Evolutionary conservation across 495 filamentous ascomycete genomes (phyloP).

Genomic region (Trypethelium eluteriae): DNA sequence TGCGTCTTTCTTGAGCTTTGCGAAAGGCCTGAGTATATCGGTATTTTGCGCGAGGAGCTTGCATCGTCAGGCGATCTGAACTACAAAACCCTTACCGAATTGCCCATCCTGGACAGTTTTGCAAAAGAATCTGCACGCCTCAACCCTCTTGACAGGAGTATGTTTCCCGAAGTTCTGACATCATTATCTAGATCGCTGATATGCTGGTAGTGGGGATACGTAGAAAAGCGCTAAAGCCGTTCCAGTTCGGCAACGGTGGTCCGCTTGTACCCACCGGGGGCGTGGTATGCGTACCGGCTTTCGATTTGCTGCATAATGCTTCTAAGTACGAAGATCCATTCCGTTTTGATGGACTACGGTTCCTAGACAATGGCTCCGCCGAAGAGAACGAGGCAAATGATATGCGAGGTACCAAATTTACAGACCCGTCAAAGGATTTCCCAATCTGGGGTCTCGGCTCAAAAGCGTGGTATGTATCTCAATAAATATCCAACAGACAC

Average conservation of each 20-base stretch:
- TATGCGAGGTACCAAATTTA: background rate
- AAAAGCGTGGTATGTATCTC: background rate
- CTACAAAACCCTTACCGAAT: background rate
- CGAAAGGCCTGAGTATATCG: background rate
- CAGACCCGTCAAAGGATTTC: background rate
- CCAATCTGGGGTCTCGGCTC: constrained; percentile 4
- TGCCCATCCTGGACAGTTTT: background rate
- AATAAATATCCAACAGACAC: too few species aligned
- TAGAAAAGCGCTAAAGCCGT: background rate
- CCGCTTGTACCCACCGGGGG: background rate
- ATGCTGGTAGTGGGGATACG: background rate
- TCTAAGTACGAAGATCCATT: background rate
- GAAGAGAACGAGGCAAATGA: background rate
- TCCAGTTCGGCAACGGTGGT: background rate
- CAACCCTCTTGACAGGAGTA: background rate
- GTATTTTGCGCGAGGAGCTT: background rate
- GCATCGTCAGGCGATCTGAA: background rate
- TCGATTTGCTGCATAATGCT: background rate
- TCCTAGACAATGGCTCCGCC: background rate
- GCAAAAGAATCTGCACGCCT: background rate
- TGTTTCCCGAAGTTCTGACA: background rate
- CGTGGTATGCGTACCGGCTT: background rate
- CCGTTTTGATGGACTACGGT: background rate
- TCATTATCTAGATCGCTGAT: background rate
- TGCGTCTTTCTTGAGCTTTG: background rate